Conservation (phyloP, 1,284 basidiomycete species). For the Tranzscheliella williamsii region DNA sequence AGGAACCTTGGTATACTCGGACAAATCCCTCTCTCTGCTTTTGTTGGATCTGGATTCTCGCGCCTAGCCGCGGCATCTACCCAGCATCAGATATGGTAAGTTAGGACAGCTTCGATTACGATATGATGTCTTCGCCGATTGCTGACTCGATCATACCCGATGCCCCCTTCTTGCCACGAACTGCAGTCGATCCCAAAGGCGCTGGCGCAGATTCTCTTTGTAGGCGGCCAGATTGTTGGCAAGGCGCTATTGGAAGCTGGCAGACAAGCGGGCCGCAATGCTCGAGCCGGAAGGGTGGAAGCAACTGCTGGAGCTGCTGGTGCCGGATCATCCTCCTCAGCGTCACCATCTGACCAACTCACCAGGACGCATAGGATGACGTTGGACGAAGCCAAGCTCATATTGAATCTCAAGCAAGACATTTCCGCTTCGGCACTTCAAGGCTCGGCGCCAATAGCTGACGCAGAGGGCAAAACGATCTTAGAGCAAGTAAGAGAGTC, state of each 20-base stretch:
- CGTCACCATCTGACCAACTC: constrained; percentile 49
- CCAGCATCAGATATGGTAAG: not conserved
- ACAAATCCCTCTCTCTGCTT: no score
- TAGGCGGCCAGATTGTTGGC: constrained; percentile 81
- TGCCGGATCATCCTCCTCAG: constrained; percentile 54
- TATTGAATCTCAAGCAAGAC: constrained; percentile 83
- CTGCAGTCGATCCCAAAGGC: constrained; percentile 63
- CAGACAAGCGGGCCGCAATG: constrained; percentile 89
- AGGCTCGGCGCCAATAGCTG: not conserved
- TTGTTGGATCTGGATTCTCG: no score
- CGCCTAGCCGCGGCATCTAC: not conserved
- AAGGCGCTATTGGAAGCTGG: constrained; percentile 90
- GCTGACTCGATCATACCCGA: not conserved
- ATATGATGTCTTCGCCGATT: not conserved
- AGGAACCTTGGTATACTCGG: no score
- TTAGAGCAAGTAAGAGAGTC: constrained; percentile 39
- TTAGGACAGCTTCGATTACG: not conserved
- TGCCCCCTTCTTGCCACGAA: not conserved
- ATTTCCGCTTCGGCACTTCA: constrained; percentile 25
- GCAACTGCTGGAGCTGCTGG: constrained; percentile 74
- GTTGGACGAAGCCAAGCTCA: constrained; percentile 89
- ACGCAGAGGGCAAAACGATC: constrained; percentile 28
- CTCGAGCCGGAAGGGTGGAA: constrained; percentile 73
- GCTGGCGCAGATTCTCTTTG: constrained; percentile 79
- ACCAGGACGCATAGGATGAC: constrained; percentile 86